Percentiles rank a stretch among this genome's conserved stretches.
Evolutionary conservation across 768 basidiomycete genomes (phyloP).

Genomic region (Auriscalpium vulgare): DNA sequence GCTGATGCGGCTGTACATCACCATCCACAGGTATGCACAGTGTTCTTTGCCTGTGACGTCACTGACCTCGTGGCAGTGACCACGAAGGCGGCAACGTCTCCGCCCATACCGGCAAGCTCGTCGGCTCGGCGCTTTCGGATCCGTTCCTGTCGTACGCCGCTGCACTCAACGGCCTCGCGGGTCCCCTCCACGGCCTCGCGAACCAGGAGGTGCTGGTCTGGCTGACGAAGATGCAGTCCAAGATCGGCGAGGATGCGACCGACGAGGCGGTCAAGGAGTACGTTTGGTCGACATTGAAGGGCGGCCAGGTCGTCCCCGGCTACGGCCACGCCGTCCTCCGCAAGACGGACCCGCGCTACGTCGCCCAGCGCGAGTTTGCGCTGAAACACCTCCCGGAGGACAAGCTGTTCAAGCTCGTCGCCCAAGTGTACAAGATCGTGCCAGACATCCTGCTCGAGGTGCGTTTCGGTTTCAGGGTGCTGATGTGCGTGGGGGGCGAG

Average conservation of each 20-base stretch:
- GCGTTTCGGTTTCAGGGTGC: slow-evolving; percentile 16
- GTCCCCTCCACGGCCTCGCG: slow-evolving; percentile 92
- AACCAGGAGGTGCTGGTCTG: slow-evolving; percentile 97
- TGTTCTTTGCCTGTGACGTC: background rate
- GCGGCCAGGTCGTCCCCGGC: slow-evolving; percentile 90
- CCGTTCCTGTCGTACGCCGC: slow-evolving; percentile 94
- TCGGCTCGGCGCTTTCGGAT: slow-evolving; percentile 93
- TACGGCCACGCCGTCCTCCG: slow-evolving; percentile 83
- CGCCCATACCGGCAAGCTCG: slow-evolving; percentile 87
- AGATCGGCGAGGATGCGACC: slow-evolving; percentile 78
- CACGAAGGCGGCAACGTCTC: slow-evolving; percentile 99
- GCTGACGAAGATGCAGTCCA: slow-evolving; percentile 87
- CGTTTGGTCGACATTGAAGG: slow-evolving; percentile 90
- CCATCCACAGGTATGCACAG: slow-evolving; percentile 72
- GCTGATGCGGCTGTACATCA: slow-evolving; percentile 91
- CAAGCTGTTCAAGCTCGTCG: slow-evolving; percentile 91
- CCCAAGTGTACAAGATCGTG: slow-evolving; percentile 80
- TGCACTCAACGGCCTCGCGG: slow-evolving; percentile 91
- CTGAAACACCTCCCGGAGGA: slow-evolving; percentile 78
- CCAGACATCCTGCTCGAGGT: slow-evolving; percentile 86
- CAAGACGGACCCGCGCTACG: slow-evolving; percentile 91
- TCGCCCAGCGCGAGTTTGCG: slow-evolving; percentile 85
- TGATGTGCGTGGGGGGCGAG: background rate
- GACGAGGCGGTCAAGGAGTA: slow-evolving; percentile 90
- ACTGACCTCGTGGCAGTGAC: slow-evolving; percentile 41